Evolutionary conservation across 2,329 filamentous ascomycete genomes (phyloP).

Genomic region (Shiraia sp.): DNA sequence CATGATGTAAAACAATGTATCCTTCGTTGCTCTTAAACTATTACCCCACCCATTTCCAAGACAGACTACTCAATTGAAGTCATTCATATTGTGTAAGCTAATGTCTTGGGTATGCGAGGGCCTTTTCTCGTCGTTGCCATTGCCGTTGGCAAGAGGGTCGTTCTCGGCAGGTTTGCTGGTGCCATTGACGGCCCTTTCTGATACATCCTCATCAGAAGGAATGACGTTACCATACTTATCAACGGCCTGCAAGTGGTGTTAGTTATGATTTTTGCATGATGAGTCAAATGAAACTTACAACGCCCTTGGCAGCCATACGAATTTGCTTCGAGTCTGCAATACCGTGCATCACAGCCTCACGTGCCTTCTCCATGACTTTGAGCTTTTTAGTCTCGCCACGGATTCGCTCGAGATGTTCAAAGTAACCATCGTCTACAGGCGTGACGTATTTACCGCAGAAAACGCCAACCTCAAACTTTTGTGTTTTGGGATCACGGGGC

Average conservation of each 20-base stretch:
- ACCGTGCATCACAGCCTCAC: slow-evolving; percentile 67
- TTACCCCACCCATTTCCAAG: no score
- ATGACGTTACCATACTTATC: slow-evolving; percentile 61
- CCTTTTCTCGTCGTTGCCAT: slow-evolving; percentile 30
- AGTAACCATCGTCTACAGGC: slow-evolving; percentile 76
- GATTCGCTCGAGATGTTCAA: slow-evolving; percentile 74
- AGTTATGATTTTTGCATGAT: no score
- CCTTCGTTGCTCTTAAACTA: no score
- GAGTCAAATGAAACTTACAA: no score
- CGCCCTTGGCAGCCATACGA: slow-evolving; percentile 65
- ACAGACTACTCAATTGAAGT: slow-evolving; percentile 40
- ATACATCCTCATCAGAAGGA: slow-evolving; percentile 47
- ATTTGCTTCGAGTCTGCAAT: slow-evolving; percentile 64
- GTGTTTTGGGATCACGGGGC: slow-evolving; percentile 58
- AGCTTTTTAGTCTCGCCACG: slow-evolving; percentile 71
- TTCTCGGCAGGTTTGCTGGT: slow-evolving; percentile 14
- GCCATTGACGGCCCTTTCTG: slow-evolving; percentile 25
- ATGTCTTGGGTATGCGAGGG: slow-evolving; percentile 59
- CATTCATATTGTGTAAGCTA: slow-evolving; percentile 61
- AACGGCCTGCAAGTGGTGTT: slow-evolving; percentile 46
- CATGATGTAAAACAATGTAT: no score
- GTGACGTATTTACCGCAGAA: slow-evolving; percentile 90
- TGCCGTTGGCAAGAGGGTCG: slow-evolving; percentile 18
- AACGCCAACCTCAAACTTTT: slow-evolving; percentile 85
- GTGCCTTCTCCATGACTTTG: slow-evolving; percentile 67